A percentile compares a stretch with the other conserved stretches of the same genome.
These are phyloP conservation scores for Niveomyces coronatus DNA, from an alignment of 2,329 filamentous ascomycete genomes.

Conservation along the genomic window DNA sequence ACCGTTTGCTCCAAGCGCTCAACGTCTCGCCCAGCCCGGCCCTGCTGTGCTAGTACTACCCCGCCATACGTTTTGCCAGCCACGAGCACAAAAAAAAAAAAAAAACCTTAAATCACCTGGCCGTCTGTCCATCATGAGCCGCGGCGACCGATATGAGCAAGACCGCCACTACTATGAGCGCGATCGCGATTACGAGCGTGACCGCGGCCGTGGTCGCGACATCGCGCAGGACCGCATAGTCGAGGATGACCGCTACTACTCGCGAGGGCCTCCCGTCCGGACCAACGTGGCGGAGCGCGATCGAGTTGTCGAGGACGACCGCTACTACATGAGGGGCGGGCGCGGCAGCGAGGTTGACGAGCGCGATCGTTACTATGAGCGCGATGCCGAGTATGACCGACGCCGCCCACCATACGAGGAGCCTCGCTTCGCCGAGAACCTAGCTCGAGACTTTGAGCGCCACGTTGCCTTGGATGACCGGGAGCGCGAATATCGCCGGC, in stretches of 20 bases:
- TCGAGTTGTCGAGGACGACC: conserved; percentile 46
- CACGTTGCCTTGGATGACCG: conserved; percentile 42
- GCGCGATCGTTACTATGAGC: conserved; percentile 33
- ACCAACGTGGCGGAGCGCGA: conserved; percentile 25
- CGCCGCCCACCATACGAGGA: conserved; percentile 47
- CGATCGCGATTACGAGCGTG: conserved; percentile 37
- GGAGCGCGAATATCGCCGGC: conserved; percentile 45
- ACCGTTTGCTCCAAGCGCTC: too few relatives aligned
- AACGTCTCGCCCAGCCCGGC: too few relatives aligned
- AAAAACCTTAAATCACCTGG: too few relatives aligned
- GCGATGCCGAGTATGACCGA: conserved; percentile 24
- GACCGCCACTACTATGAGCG: conserved; percentile 22
- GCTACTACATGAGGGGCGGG: conserved; percentile 27
- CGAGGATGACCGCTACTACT: too few relatives aligned
- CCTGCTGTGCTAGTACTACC: too few relatives aligned
- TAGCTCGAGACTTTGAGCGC: conserved; percentile 34
- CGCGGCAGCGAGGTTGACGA: conserved; percentile 34
- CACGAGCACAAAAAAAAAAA: too few relatives aligned
- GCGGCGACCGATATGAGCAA: conserved; percentile 9
- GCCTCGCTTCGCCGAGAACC: conserved; percentile 23
- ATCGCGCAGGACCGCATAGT: conserved; percentile 24
- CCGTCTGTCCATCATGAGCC: conserved; percentile 7
- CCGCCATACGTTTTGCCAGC: too few relatives aligned
- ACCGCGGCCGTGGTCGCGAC: conserved; percentile 28
- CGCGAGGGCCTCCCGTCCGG: background rate